These are phyloP conservation scores for Alternaria sp. DNA, from an alignment of 2,329 filamentous ascomycete genomes.

Conservation along the genomic window DNA sequence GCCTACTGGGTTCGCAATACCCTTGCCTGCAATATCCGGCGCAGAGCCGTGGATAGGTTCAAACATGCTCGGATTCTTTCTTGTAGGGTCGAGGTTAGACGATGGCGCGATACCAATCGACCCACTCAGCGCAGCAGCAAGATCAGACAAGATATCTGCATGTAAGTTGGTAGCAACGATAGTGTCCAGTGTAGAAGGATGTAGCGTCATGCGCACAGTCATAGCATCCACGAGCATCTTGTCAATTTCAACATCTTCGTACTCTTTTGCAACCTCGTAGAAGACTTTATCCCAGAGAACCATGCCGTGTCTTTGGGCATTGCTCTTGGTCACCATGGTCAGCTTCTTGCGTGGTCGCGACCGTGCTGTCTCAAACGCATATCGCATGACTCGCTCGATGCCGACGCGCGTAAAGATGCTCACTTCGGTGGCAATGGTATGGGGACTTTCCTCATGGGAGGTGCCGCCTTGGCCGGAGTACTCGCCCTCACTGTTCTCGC, in stretches of 20 bases:
- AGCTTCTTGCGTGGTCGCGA: slow-evolving; percentile 56
- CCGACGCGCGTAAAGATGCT: slow-evolving; percentile 58
- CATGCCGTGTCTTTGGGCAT: slow-evolving; percentile 61
- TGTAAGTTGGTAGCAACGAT: slow-evolving; percentile 59
- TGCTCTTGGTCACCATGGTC: slow-evolving; percentile 61
- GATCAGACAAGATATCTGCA: slow-evolving; percentile 73
- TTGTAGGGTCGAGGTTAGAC: slow-evolving; percentile 71
- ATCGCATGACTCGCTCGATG: slow-evolving; percentile 59
- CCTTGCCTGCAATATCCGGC: slow-evolving; percentile 71
- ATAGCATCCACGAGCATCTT: slow-evolving; percentile 63
- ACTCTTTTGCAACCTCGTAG: slow-evolving; percentile 57
- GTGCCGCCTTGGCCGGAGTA: slow-evolving; percentile 59
- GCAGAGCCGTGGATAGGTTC: slow-evolving; percentile 72
- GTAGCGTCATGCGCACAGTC: slow-evolving; percentile 59
- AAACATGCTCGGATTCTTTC: slow-evolving; percentile 67
- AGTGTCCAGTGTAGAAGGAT: slow-evolving; percentile 57
- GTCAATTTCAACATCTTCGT: slow-evolving; percentile 56
- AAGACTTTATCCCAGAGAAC: slow-evolving; percentile 60
- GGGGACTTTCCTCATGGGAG: slow-evolving; percentile 52
- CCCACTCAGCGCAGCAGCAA: slow-evolving; percentile 72
- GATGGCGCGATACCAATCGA: slow-evolving; percentile 75
- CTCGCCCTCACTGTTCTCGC: slow-evolving; percentile 60
- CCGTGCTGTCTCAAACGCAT: slow-evolving; percentile 58
- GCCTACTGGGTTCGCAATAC: slow-evolving; percentile 69
- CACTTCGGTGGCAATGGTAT: slow-evolving; percentile 58